Conservation (phyloP, 2,329 filamentous ascomycete species). For the Fusarium piperis region DNA sequence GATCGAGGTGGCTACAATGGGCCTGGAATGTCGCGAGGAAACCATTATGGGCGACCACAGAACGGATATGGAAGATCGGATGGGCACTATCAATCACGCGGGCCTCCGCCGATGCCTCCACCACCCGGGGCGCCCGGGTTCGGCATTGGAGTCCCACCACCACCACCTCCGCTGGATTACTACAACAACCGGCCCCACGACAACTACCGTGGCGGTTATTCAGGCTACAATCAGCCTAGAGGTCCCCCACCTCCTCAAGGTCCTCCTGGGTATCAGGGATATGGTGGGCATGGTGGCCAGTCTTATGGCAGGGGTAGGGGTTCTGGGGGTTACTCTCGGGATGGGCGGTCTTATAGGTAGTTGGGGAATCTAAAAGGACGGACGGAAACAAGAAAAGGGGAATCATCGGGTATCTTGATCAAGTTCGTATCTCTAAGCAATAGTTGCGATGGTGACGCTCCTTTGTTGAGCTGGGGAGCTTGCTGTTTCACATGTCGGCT, state of each 20-base stretch:
- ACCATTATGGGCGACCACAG: conserved; percentile 30
- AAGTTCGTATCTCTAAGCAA: not conserved
- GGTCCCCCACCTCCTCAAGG: conserved; percentile 24
- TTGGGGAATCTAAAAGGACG: not conserved
- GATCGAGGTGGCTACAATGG: conserved; percentile 45
- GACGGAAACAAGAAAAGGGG: not conserved
- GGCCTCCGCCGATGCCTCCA: conserved; percentile 39
- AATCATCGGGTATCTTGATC: not conserved
- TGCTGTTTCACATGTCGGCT: not conserved
- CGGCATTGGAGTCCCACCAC: conserved; percentile 47
- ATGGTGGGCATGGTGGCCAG: conserved; percentile 12
- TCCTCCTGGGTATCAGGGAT: conserved; percentile 32
- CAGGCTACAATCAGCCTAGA: conserved; percentile 33
- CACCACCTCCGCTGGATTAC: conserved; percentile 41
- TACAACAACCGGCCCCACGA: conserved; percentile 33
- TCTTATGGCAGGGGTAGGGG: conserved; percentile 31
- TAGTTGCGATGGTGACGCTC: not conserved
- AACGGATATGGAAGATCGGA: conserved; percentile 35
- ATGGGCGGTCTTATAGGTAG: conserved; percentile 39
- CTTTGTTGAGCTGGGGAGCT: not conserved
- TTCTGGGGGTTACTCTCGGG: conserved; percentile 32
- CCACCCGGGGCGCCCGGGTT: conserved; percentile 48
- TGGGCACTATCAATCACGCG: conserved; percentile 18
- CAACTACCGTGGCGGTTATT: conserved; percentile 25
- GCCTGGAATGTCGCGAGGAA: conserved; percentile 34